These are phyloP conservation scores for Phytophthora sp. DNA, from an alignment of 352 stramenopile genomes.

Conservation along the genomic window DNA sequence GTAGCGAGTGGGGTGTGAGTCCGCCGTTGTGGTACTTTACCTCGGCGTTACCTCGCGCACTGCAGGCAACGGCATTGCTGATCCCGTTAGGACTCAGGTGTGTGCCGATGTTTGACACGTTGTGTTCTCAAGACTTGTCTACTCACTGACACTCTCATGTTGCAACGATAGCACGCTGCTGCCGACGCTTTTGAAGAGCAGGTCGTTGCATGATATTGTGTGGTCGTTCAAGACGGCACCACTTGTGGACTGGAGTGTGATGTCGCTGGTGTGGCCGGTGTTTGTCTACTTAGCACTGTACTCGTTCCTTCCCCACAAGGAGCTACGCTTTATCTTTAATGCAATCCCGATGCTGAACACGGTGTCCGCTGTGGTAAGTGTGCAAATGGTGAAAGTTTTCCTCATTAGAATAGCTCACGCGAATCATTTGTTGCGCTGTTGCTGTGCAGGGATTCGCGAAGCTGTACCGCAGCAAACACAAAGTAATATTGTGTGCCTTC, in stretches of 20 bases:
- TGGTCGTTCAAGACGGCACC: constrained; percentile 42
- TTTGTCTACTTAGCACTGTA: constrained; percentile 94
- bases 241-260: constrained; percentile 57
- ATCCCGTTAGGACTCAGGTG: constrained; percentile 86
- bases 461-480: constrained; percentile 62
- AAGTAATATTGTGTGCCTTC: constrained; percentile 52
- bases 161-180: constrained; percentile 48
- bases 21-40: constrained; percentile 97
- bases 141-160: background rate
- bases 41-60: constrained; percentile 91
- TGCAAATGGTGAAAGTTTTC: background rate
- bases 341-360: constrained; percentile 96
- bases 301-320: constrained; percentile 98
- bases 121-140: background rate
- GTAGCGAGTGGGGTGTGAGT: constrained; percentile 95
- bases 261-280: constrained; percentile 66
- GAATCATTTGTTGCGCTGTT: background rate
- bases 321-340: constrained; percentile 98
- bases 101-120: too few relatives aligned
- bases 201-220: constrained; percentile 51
- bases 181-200: constrained; percentile 40
- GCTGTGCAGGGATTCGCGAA: constrained; percentile 65
- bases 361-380: constrained; percentile 85
- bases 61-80: constrained; percentile 83
- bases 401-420: background rate